Percentiles rank a stretch among this genome's conserved stretches.
Evolutionary conservation across 768 basidiomycete species (phyloP).

Genomic region (Leccinum aurantiacum): DNA sequence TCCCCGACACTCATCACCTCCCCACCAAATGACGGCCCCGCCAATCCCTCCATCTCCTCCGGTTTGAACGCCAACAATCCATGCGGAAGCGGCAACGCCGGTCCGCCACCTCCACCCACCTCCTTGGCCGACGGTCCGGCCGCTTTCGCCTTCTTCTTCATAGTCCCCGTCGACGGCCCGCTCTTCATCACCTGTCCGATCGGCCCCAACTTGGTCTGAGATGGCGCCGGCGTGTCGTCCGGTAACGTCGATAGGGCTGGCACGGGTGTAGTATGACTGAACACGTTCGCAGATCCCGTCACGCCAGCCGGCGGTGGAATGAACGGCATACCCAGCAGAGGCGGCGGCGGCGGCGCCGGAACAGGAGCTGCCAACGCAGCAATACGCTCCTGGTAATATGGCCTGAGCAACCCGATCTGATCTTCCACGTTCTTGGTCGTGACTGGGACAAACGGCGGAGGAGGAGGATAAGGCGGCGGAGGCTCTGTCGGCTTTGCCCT

Average conservation of each 20-base stretch:
- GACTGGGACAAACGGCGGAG: conserved; percentile 77
- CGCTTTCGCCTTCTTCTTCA: conserved; percentile 61
- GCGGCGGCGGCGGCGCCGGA: conserved; percentile 16
- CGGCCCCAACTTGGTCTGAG: conserved; percentile 74
- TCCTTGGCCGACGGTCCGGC: conserved; percentile 26
- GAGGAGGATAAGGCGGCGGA: conserved; percentile 81
- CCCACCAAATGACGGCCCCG: conserved; percentile 16
- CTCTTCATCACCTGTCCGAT: conserved; percentile 70
- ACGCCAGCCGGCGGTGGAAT: conserved; percentile 12
- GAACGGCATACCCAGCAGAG: conserved; percentile 18
- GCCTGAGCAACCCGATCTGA: conserved; percentile 83
- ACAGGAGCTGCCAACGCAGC: conserved; percentile 37
- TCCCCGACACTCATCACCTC: neutral
- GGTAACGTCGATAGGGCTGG: conserved; percentile 42
- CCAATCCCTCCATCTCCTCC: conserved; percentile 21
- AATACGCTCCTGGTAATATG: conserved; percentile 68
- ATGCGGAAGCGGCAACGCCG: conserved; percentile 18
- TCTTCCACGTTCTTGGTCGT: conserved; percentile 61
- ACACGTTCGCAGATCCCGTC: neutral
- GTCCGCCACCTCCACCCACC: conserved; percentile 17
- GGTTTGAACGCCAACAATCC: conserved; percentile 21
- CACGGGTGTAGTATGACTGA: neutral
- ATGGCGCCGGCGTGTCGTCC: conserved; percentile 61
- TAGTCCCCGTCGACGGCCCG: conserved; percentile 39
- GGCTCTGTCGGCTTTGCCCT: conserved; percentile 71